Conservation (phyloP, 495 filamentous ascomycete genomes). For the Aspergillus egyptiacus region DNA sequence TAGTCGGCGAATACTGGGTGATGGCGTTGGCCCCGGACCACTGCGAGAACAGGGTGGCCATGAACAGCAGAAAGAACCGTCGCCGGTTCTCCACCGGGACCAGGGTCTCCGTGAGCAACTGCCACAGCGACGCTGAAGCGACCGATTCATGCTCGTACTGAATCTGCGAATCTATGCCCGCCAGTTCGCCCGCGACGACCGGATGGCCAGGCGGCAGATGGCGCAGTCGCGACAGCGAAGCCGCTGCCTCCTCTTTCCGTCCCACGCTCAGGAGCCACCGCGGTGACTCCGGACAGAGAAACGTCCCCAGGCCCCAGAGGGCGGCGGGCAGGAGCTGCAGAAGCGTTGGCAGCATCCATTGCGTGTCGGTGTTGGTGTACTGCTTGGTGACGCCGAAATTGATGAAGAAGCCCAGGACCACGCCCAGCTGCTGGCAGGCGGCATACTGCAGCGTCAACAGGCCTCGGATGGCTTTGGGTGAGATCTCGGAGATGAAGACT, state of each 20-base stretch:
- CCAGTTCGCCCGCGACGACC: constrained; percentile 54
- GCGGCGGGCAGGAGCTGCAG: constrained; percentile 56
- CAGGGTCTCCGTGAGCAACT: constrained; percentile 60
- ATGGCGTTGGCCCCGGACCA: constrained; percentile 28
- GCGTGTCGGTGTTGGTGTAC: constrained; percentile 42
- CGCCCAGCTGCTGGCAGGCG: constrained; percentile 51
- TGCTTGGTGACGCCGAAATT: constrained; percentile 51
- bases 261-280: constrained; percentile 58
- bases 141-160: constrained; percentile 53
- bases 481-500: constrained; percentile 48
- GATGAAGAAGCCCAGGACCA: constrained; percentile 57
- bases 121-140: constrained; percentile 48
- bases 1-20: constrained; percentile 25
- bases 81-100: constrained; percentile 53
- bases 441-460: constrained; percentile 60
- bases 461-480: constrained; percentile 60
- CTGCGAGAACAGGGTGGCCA: constrained; percentile 24
- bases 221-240: constrained; percentile 45
- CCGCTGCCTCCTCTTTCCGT: constrained; percentile 53
- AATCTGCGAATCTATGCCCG: constrained; percentile 53
- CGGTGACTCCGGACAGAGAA: constrained; percentile 56
- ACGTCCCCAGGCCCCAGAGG: constrained; percentile 47
- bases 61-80: constrained; percentile 40
- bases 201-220: constrained; percentile 44
- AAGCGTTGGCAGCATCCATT: constrained; percentile 54